Base-by-base conservation (phyloP, 371 early-diverging fungal species). In the Rhizopus arrhizus region DNA sequence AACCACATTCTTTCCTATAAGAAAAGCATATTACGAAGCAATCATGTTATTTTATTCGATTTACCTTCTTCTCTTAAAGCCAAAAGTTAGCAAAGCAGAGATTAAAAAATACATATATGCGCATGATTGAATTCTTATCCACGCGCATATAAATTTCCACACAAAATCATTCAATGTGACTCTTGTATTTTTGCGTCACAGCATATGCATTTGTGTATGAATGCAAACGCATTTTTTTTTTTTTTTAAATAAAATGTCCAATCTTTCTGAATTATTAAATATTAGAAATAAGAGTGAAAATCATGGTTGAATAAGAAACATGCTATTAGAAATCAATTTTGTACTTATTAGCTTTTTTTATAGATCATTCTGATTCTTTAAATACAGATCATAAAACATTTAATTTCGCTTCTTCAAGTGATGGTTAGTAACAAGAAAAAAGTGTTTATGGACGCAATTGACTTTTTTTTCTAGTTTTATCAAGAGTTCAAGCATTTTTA, bases 401-500 rank as follows among this genome's bases (percentile, higher is more conserved):
- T 43, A 11, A 43, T 5, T 15, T 43, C 13, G 8, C 43, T 43
- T 11, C 43, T 11, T 43, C 43, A n/a, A 43, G 43, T 43, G 43
- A 43, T 2, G 2, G 43, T 43, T 13, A 43, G n/a, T 5, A 43
- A n/a, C 43, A 36, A 36, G 9, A 11, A 36, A 6, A 36, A 36
- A 36, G 11, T 36, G 36, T 36, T 36, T 36, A 9, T 36, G 36
- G 6, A 6, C 11, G 0, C n/a, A 43, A 13, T 43, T 43, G n/a
- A 5, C 43, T n/a, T 11, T 9, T 43, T 29, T 48, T 3, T n/a
- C 16, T 48, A 76, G 77, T 85, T 40, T 60, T 85, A 28, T 77
- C 85, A 38, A 72, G 82, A 40, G 76, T 85, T 2, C 79, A 83
- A 59, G 74, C 82, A 22, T 84, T 85, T 57, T 63, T 85, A 49